phyloP scores from a whole-genome alignment of 2,329 filamentous ascomycete species.

The Pseudogymnoascus sp. region DNA sequence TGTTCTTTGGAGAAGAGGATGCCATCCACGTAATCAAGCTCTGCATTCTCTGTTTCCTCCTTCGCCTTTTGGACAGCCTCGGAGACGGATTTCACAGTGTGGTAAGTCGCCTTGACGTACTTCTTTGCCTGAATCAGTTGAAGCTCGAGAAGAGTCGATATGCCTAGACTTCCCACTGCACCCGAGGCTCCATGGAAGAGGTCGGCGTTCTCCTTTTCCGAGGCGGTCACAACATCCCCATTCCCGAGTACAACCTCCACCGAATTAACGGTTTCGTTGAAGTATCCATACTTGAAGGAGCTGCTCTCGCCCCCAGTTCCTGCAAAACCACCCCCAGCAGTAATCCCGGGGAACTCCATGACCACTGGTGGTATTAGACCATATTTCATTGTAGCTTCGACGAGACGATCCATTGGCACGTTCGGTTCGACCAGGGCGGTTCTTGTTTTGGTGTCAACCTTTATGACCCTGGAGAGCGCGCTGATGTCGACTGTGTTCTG shows the following conservation, averaged over 20 bases:
- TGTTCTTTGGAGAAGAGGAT: slow-evolving; percentile 41
- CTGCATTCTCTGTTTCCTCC: slow-evolving; percentile 22
- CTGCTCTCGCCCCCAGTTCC: slow-evolving; percentile 60
- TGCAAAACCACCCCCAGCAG: slow-evolving; percentile 57
- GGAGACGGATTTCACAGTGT: slow-evolving; percentile 33
- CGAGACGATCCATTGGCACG: slow-evolving; percentile 57
- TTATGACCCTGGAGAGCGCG: slow-evolving; percentile 37
- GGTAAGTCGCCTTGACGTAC: slow-evolving; percentile 49
- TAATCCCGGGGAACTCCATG: slow-evolving; percentile 66
- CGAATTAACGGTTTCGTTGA: slow-evolving; percentile 52
- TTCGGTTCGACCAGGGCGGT: slow-evolving; percentile 56
- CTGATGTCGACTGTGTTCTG: slow-evolving; percentile 40
- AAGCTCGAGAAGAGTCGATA: slow-evolving; percentile 52
- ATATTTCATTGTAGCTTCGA: slow-evolving; percentile 45
- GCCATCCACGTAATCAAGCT: slow-evolving; percentile 53
- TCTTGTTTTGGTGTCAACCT: slow-evolving; percentile 33
- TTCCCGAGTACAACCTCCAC: slow-evolving; percentile 56
- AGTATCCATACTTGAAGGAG: slow-evolving; percentile 58
- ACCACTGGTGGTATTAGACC: slow-evolving; percentile 56
- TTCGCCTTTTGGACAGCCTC: slow-evolving; percentile 38
- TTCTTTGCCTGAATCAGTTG: slow-evolving; percentile 43
- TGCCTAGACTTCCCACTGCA: slow-evolving; percentile 51
- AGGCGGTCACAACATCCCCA: slow-evolving; percentile 44
- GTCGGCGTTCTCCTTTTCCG: slow-evolving; percentile 38
- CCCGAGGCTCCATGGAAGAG: slow-evolving; percentile 52